These are phyloP conservation scores for Rhizoclosmatium globosum DNA, from an alignment of 192 early-diverging fungal species.

Conservation along the genomic window DNA sequence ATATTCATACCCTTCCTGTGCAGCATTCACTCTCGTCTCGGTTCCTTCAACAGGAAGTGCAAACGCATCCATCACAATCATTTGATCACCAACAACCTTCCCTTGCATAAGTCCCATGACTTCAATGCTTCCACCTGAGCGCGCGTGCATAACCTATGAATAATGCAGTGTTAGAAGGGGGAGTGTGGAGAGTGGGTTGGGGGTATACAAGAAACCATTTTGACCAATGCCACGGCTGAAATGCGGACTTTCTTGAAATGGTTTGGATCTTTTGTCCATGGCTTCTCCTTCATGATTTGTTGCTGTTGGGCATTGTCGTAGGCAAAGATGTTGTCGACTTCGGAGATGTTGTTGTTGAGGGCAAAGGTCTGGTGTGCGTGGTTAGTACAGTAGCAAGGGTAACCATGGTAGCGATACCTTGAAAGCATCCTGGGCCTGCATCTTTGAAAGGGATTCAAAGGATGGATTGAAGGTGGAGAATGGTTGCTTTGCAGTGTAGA, in stretches of 20 bases:
- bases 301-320: slow-evolving; percentile 78
- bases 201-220: slow-evolving; percentile 77
- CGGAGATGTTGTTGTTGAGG: slow-evolving; percentile 19
- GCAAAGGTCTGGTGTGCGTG: slow-evolving; percentile 9
- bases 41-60: slow-evolving; percentile 98
- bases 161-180: too few species aligned
- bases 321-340: slow-evolving; percentile 78
- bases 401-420: neutral
- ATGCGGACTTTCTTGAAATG: slow-evolving; percentile 90
- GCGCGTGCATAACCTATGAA: slow-evolving; percentile 90
- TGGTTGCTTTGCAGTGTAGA: too few species aligned
- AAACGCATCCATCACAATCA: slow-evolving; percentile 97
- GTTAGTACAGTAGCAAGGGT: neutral
- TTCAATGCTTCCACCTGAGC: slow-evolving; percentile 94
- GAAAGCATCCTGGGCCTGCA: neutral
- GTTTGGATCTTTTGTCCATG: slow-evolving; percentile 88
- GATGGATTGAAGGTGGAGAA: too few species aligned
- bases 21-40: slow-evolving; percentile 95
- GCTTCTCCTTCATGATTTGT: slow-evolving; percentile 66
- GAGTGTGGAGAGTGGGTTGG: neutral
- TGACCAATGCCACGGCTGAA: slow-evolving; percentile 95
- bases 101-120: slow-evolving; percentile 99
- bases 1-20: slow-evolving; percentile 93
- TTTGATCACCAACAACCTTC: slow-evolving; percentile 81
- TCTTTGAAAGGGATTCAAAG: neutral